A percentile compares a stretch with the other conserved stretches of the same genome.
Evolutionary conservation across 108 stramenopile genomes (phyloP).

Genomic region (Skeletonema tropicum): DNA sequence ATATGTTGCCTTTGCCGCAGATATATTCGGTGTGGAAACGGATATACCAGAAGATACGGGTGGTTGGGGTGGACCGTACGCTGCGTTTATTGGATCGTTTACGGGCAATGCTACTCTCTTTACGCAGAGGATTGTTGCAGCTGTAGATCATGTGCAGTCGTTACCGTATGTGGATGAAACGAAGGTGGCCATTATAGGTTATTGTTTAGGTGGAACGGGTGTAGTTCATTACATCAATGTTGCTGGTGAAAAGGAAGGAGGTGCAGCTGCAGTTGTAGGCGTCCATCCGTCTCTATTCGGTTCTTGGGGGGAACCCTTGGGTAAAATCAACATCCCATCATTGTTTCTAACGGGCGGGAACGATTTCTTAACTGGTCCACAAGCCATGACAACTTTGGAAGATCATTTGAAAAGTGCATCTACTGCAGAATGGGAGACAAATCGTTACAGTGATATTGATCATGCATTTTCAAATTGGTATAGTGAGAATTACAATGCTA

Average conservation of each 20-base stretch:
- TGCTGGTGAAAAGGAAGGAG: conserved; percentile 13
- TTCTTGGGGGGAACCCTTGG: conserved; percentile 9
- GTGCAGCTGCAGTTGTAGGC: conserved; percentile 31
- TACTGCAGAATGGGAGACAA: conserved; percentile 50
- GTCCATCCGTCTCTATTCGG: conserved; percentile 48
- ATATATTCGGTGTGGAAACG: conserved; percentile 41
- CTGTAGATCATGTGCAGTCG: conserved; percentile 38
- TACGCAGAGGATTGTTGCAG: conserved; percentile 42
- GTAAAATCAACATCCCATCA: conserved; percentile 1
- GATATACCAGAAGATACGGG: background rate
- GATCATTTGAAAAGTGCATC: conserved; percentile 27
- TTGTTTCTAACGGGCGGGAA: conserved; percentile 29
- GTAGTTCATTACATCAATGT: conserved; percentile 42
- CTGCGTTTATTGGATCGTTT: conserved; percentile 24
- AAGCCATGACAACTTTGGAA: conserved; percentile 30
- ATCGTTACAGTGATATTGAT: conserved; percentile 48
- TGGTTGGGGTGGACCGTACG: conserved; percentile 10
- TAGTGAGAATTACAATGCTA: conserved; percentile 42
- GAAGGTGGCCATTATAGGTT: conserved; percentile 50
- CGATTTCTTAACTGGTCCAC: conserved; percentile 42
- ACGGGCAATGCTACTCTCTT: conserved; percentile 43
- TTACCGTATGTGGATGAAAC: conserved; percentile 30
- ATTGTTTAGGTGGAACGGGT: conserved; percentile 53
- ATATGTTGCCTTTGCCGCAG: conserved; percentile 52
- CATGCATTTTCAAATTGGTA: conserved; percentile 53